These are phyloP conservation scores for Simplicillium aogashimaense DNA, from an alignment of 2,329 filamentous ascomycete genomes.

Conservation along the genomic window DNA sequence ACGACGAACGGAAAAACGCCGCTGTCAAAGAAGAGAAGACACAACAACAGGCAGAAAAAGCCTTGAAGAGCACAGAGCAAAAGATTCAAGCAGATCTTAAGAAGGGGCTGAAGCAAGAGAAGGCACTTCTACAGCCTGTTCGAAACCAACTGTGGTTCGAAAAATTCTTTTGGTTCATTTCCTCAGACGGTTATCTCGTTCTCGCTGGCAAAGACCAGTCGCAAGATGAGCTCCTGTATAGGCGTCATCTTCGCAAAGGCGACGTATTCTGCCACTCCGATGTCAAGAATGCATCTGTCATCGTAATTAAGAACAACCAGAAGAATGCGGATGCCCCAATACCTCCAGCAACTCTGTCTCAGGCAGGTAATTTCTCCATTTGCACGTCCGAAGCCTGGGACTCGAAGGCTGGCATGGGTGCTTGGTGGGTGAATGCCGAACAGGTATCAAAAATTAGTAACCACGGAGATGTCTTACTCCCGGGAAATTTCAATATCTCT, in stretches of 20 bases:
- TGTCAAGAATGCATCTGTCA: conserved; percentile 69
- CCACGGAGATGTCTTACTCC: conserved; percentile 68
- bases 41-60: conserved; percentile 66
- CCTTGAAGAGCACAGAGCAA: conserved; percentile 80
- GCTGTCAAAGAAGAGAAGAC: conserved; percentile 85
- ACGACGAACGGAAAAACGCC: conserved; percentile 76
- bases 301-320: conserved; percentile 83
- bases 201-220: conserved; percentile 80
- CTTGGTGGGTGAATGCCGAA: conserved; percentile 88
- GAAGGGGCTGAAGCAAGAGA: conserved; percentile 84
- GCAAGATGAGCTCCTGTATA: conserved; percentile 90
- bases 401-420: conserved; percentile 88
- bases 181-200: conserved; percentile 88
- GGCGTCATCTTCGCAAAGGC: conserved; percentile 73
- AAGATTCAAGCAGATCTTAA: conserved; percentile 82
- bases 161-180: conserved; percentile 93
- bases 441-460: conserved; percentile 82
- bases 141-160: conserved; percentile 90
- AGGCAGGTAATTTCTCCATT: conserved; percentile 78
- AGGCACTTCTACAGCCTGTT: conserved; percentile 73
- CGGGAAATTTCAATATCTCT: conserved; percentile 69
- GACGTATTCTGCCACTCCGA: conserved; percentile 92
- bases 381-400: conserved; percentile 90
- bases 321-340: conserved; percentile 74
- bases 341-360: conserved; percentile 80